phyloP scores from a whole-genome alignment of 441 rosid genomes.

The Rhodomyrtus psidioides region DNA sequence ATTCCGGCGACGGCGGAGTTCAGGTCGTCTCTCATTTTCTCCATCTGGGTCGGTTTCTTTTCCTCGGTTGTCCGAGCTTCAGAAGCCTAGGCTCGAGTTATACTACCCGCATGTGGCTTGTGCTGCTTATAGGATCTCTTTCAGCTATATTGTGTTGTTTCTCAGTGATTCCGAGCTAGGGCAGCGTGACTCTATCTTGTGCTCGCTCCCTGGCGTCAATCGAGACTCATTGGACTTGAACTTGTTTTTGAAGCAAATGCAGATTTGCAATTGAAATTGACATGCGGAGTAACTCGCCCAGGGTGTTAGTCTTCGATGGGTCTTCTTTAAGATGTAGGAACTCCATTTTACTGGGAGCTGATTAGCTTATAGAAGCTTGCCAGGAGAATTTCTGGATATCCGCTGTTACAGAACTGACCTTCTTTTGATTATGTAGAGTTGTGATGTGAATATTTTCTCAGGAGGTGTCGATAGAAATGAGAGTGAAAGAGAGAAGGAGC shows the following conservation, averaged over 20 bases:
- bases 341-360: not conserved
- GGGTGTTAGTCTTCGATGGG: not conserved
- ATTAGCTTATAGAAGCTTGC: not conserved
- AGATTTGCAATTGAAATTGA: not conserved
- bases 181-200: not conserved
- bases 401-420: not conserved
- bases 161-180: not conserved
- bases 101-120: not conserved
- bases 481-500: not conserved
- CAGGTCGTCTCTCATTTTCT: constrained; percentile 4
- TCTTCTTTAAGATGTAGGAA: not conserved
- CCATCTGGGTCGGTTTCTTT: not conserved
- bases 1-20: constrained; percentile 11
- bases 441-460: not conserved
- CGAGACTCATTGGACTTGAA: not conserved
- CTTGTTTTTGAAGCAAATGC: not conserved
- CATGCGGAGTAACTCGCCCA: not conserved
- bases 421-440: not conserved
- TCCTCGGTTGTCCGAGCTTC: not conserved
- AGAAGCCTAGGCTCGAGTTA: not conserved
- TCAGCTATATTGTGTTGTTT: not conserved
- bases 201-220: not conserved
- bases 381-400: not conserved
- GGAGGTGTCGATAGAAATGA: not conserved
- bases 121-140: not conserved